phyloP scores from a whole-genome alignment of 1,139 yeast genomes.

The Candida dubliniensis region DNA sequence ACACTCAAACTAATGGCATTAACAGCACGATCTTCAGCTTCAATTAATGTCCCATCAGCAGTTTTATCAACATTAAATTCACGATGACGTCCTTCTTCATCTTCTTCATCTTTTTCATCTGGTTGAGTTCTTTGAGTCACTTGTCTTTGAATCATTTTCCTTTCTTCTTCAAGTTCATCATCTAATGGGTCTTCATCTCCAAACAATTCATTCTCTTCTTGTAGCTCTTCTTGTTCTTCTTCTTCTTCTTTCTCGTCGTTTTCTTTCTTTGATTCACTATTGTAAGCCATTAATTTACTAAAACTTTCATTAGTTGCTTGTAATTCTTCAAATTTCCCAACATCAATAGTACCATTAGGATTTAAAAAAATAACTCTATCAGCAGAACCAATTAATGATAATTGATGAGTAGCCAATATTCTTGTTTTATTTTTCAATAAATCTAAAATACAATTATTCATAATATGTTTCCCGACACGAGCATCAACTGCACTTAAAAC shows the following conservation, averaged over 20 bases:
- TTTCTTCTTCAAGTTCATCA: conserved; percentile 22
- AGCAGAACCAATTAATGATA: conserved; percentile 43
- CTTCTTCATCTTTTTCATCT: conserved; percentile 17
- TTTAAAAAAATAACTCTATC: conserved; percentile 41
- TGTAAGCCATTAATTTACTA: conserved; percentile 50
- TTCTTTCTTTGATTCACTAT: conserved; percentile 20
- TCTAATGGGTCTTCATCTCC: conserved; percentile 10
- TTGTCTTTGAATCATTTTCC: conserved; percentile 21
- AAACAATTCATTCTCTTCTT: conserved; percentile 15
- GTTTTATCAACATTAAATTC: conserved; percentile 24
- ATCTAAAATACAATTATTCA: conserved; percentile 39
- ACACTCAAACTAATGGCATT: conserved; percentile 31
- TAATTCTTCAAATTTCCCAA: conserved; percentile 42
- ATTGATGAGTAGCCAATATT: conserved; percentile 49
- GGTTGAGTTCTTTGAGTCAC: conserved; percentile 14
- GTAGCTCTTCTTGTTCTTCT: conserved; percentile 11
- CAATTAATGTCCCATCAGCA: conserved; percentile 32
- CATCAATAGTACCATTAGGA: conserved; percentile 44
- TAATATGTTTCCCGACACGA: conserved; percentile 47
- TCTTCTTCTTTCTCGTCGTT: conserved; percentile 25
- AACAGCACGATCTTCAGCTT: conserved; percentile 41
- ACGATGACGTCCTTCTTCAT: conserved; percentile 20
- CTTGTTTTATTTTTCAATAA: conserved; percentile 38
- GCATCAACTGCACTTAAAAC: conserved; percentile 53
- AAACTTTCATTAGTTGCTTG: conserved; percentile 40